A percentile compares a stretch with the other conserved stretches of the same genome.
Conservation (phyloP, 805 yeast genomes). For the Candida krabiensis region DNA sequence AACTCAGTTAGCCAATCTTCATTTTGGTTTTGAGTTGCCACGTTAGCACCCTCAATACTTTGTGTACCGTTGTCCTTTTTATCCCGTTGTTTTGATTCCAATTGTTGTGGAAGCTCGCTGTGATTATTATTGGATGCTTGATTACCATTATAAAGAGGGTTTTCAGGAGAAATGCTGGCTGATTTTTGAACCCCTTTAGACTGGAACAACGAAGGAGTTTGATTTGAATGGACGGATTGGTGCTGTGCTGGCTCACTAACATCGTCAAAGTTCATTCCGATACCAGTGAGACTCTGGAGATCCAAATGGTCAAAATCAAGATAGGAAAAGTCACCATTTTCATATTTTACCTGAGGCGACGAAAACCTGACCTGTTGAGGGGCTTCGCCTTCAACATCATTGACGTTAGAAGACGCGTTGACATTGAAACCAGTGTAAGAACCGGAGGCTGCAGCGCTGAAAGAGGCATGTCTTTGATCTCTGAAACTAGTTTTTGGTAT, state of each 20-base stretch:
- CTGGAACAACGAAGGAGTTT: slow-evolving; percentile 13
- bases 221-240: too few species aligned
- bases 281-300: slow-evolving; percentile 22
- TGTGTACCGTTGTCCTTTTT: slow-evolving; percentile 7
- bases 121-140: slow-evolving; percentile 2
- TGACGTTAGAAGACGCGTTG: slow-evolving; percentile 4
- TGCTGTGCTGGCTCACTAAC: slow-evolving; percentile 1
- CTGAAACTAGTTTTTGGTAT: slow-evolving; percentile 18
- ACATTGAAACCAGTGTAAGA: slow-evolving; percentile 50
- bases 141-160: slow-evolving; percentile 8
- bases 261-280: slow-evolving; percentile 20
- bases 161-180: slow-evolving; percentile 15
- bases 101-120: slow-evolving; percentile 6
- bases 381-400: slow-evolving; percentile 35
- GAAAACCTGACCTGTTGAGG: slow-evolving; percentile 79
- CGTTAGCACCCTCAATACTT: slow-evolving; percentile 10
- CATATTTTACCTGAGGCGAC: slow-evolving; percentile 60
- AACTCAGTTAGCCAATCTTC: slow-evolving; percentile 73
- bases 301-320: slow-evolving; percentile 34
- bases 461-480: slow-evolving; percentile 53
- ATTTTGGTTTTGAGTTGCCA: slow-evolving; percentile 10
- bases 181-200: slow-evolving; percentile 6
- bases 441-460: slow-evolving; percentile 60
- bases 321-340: slow-evolving; percentile 33
- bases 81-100: slow-evolving; percentile 8